Evolutionary conservation across 352 stramenopile species (phyloP).

Genomic region (Globisporangium cystogenes): DNA sequence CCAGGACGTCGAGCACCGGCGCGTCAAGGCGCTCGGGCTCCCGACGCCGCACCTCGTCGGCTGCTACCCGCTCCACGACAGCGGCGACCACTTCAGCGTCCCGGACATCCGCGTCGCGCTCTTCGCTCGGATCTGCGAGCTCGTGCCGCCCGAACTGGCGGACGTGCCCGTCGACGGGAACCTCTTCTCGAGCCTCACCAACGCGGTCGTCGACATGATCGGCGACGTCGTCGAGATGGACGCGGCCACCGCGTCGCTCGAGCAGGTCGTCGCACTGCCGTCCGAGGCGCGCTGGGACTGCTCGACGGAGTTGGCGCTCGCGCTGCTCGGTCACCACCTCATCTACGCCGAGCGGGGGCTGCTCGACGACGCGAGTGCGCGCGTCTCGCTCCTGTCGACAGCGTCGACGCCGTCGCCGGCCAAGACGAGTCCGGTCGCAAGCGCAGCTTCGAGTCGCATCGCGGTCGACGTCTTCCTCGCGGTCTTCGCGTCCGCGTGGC

Average conservation of each 20-base stretch:
- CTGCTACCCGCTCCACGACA: conserved; percentile 4
- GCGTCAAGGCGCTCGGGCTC: conserved; percentile 9
- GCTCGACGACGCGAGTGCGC: conserved; percentile 5
- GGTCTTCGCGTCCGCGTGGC: conserved; percentile 37
- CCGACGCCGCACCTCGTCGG: conserved; percentile 4
- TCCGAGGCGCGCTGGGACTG: conserved; percentile 27
- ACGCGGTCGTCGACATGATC: conserved; percentile 48
- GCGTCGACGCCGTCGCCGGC: neutral
- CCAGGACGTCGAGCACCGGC: conserved; percentile 21
- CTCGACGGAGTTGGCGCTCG: conserved; percentile 20
- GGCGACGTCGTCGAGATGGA: conserved; percentile 67
- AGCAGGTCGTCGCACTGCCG: conserved; percentile 23
- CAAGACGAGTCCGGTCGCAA: neutral
- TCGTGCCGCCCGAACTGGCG: conserved; percentile 34
- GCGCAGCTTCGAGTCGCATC: conserved; percentile 5
- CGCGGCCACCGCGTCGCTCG: conserved; percentile 18
- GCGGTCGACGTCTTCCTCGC: conserved; percentile 45
- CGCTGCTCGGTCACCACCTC: conserved; percentile 38
- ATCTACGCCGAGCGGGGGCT: conserved; percentile 19
- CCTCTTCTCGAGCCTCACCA: conserved; percentile 31
- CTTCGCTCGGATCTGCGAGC: conserved; percentile 51
- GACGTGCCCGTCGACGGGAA: conserved; percentile 18
- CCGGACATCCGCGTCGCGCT: conserved; percentile 43
- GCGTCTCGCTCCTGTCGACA: neutral
- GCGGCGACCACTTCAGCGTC: conserved; percentile 1